Evolutionary conservation across 495 filamentous ascomycete genomes (phyloP), one percentile per base, ranked within the genome.

Genomic region (Penicillium steckii): DNA sequence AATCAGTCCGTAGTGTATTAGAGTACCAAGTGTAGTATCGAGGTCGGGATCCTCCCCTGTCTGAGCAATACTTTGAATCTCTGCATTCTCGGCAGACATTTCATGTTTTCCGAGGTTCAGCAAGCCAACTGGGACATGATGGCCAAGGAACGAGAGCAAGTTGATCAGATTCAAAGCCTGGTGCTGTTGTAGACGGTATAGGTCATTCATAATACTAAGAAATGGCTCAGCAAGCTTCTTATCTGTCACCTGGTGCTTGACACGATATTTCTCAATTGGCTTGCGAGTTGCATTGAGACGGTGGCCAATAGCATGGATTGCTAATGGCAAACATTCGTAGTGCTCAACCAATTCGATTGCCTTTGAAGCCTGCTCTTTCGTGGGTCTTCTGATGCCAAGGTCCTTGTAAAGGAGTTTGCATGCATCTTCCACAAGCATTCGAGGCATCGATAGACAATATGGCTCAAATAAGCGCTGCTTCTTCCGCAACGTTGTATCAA

Each of bases 301-400:
- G 50, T 87, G 85, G 8, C 87, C 87, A 4, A 88, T 86, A 3
- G 87, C 85, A 57, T 91, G 86, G 32, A 94, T 91, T 43, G 89
- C 88, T 15, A 92, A 67, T 12, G 89, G 89, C 9, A 93, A 71
- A 52, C 82, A 80, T 22, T 86, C 87, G 68, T 91, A 84, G 41
- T 86, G 67, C 35, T 81, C 72, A 1, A 91, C 87, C 21, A 93
- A 59, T 48, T 90, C 84, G 6, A 72, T 78, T 0, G 85, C 85
- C 45, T 83, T 80, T 33, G 65, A 71, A 24, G 75, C 61, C 51
- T 92, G 87, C 19, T 82, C 78, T 2, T 68, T 65, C 0, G 76
- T 80, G 18, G 77, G 73, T 23, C 69, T 69, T 30, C 67, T 74
- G 50, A 82, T 81, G 3, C 71, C 75, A 9, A 82, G 56, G 24